These are phyloP conservation scores for Penicillium sp. DNA, from an alignment of 2,329 filamentous ascomycete species.

Conservation along the genomic window DNA sequence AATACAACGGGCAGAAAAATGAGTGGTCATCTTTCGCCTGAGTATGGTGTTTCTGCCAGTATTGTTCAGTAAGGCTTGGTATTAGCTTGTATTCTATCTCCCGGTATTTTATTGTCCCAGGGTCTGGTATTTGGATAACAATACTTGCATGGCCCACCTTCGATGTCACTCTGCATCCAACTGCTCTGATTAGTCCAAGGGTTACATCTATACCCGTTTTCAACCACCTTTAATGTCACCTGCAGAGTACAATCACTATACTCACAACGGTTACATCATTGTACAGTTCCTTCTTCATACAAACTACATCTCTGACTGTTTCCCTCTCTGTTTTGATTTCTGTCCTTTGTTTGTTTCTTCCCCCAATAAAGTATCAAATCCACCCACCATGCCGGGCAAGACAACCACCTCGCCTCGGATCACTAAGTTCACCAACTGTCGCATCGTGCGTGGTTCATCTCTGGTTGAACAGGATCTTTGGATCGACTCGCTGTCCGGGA, in stretches of 20 bases:
- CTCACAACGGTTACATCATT: conserved; percentile 21
- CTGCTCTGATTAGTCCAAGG: neutral
- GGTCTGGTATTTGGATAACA: neutral
- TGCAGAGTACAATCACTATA: neutral
- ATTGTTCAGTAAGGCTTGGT: neutral
- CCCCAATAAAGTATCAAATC: conserved; percentile 4
- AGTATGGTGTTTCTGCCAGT: neutral
- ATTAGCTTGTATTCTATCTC: neutral
- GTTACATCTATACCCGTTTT: conserved; percentile 4
- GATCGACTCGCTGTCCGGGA: conserved; percentile 79
- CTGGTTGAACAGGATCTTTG: conserved; percentile 81
- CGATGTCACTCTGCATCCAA: conserved; percentile 1
- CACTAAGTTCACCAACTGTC: conserved; percentile 88
- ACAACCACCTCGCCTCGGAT: conserved; percentile 51
- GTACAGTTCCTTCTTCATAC: neutral
- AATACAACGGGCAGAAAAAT: conserved; percentile 1
- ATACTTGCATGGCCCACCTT: neutral
- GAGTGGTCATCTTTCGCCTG: neutral
- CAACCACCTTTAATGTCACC: conserved; percentile 15
- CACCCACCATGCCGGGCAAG: conserved; percentile 39
- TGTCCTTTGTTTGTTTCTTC: neutral
- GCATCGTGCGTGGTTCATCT: conserved; percentile 66
- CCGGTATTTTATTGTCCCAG: neutral
- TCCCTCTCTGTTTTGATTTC: conserved; percentile 4
- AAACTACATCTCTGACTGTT: conserved; percentile 7